These are phyloP conservation scores for Coriolopsis trogii DNA, from an alignment of 1,284 basidiomycete species.

Conservation along the genomic window DNA sequence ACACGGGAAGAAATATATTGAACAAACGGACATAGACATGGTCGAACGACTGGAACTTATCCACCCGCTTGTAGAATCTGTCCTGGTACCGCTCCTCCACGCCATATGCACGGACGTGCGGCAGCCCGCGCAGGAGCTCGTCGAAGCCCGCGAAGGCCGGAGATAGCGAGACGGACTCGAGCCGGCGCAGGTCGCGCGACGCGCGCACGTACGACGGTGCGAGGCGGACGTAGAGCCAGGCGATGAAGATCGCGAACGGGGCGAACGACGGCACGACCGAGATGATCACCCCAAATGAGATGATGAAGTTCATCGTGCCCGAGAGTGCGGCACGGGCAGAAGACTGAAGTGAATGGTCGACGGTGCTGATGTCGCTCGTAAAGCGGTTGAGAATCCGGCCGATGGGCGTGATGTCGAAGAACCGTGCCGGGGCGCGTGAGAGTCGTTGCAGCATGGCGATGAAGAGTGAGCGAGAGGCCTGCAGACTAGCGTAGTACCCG, in stretches of 20 bases:
- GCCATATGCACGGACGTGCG: slow-evolving; percentile 81
- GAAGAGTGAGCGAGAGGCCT: slow-evolving; percentile 65
- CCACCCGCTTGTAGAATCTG: slow-evolving; percentile 73
- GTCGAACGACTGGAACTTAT: slow-evolving; percentile 75
- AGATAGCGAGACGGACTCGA: slow-evolving; percentile 71
- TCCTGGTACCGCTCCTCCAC: slow-evolving; percentile 80
- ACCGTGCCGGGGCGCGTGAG: slow-evolving; percentile 62
- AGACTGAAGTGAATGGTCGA: slow-evolving; percentile 63
- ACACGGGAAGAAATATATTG: background rate
- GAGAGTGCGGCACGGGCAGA: slow-evolving; percentile 59
- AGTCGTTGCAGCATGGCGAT: slow-evolving; percentile 54
- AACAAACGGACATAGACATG: slow-evolving; percentile 61
- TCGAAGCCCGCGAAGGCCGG: slow-evolving; percentile 78
- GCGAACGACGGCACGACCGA: slow-evolving; percentile 68
- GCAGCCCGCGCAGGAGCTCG: slow-evolving; percentile 76
- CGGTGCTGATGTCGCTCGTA: slow-evolving; percentile 77
- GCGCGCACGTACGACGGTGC: slow-evolving; percentile 71
- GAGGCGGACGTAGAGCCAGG: slow-evolving; percentile 72
- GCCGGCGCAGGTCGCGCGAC: slow-evolving; percentile 70
- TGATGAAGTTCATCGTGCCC: slow-evolving; percentile 63
- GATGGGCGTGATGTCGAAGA: slow-evolving; percentile 72
- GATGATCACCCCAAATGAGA: slow-evolving; percentile 69
- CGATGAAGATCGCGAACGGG: slow-evolving; percentile 69
- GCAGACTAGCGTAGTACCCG: slow-evolving; percentile 70
- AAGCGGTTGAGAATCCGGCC: slow-evolving; percentile 81